Conservation (phyloP, 805 yeast genomes). For the Kuraishia hungarica region DNA sequence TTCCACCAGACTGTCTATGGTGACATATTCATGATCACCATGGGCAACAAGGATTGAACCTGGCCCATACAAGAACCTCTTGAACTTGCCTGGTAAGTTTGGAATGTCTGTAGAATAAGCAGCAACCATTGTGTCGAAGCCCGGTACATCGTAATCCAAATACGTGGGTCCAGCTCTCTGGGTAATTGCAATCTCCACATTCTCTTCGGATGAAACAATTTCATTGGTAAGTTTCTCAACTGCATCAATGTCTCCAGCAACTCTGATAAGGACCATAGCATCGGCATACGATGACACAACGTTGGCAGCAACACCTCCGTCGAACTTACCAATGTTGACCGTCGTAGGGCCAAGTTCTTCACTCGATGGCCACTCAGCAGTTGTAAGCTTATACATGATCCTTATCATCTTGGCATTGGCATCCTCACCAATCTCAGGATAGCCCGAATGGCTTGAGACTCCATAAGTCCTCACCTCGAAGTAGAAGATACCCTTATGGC, state of each 20-base stretch:
- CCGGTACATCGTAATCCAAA: slow-evolving; percentile 54
- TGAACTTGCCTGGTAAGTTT: slow-evolving; percentile 26
- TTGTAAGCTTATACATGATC: slow-evolving; percentile 34
- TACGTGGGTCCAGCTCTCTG: slow-evolving; percentile 29
- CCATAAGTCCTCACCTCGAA: slow-evolving; percentile 41
- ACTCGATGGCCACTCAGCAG: slow-evolving; percentile 37
- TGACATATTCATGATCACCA: slow-evolving; percentile 45
- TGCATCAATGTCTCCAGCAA: slow-evolving; percentile 35
- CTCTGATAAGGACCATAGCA: slow-evolving; percentile 43
- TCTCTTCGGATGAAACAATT: slow-evolving; percentile 21
- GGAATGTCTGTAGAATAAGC: slow-evolving; percentile 37
- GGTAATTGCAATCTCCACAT: slow-evolving; percentile 13
- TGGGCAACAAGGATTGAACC: slow-evolving; percentile 59
- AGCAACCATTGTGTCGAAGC: slow-evolving; percentile 39
- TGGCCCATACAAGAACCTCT: slow-evolving; percentile 56
- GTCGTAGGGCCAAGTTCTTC: slow-evolving; percentile 54
- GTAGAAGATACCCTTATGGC: slow-evolving; percentile 54
- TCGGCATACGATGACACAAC: slow-evolving; percentile 53
- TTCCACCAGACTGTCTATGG: slow-evolving; percentile 32
- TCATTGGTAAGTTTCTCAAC: slow-evolving; percentile 28
- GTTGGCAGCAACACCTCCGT: slow-evolving; percentile 60
- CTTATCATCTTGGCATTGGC: slow-evolving; percentile 51
- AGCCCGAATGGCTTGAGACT: slow-evolving; percentile 56
- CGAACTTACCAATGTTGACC: slow-evolving; percentile 47
- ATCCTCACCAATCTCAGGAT: slow-evolving; percentile 59